Base-by-base conservation (phyloP, 441 rosid species). In the Aquilaria agallochum region DNA sequence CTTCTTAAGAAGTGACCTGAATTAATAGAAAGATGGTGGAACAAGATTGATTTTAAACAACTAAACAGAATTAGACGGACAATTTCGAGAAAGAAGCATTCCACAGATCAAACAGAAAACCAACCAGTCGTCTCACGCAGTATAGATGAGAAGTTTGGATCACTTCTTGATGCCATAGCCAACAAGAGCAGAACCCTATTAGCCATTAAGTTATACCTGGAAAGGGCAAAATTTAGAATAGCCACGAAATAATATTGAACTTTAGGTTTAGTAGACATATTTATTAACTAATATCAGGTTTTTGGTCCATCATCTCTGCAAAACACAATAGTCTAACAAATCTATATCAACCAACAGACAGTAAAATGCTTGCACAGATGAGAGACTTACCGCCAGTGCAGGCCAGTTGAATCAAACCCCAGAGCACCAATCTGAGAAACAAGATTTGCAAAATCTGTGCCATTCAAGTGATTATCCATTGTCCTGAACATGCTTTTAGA, bases 201-300 rank as follows among this genome's bases (percentile, higher is more conserved):
- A 67, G 99, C 99, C 97, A 95, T 95, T 77, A 95, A 79, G 78
- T 95, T 95, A 75, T 95, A 92, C 86, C 98, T 95, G 83, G 51
- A 65, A 67, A 54, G 53, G 57, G 60, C 50, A 50, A 30, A 60
- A 53, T 52, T 54, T 55, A 20, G 27, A 31, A 8, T 40, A 40
- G 5, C 9, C 2, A 40, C 0, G 9, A 40, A 40, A 7, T 49
- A 30, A 51, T 52, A 44, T 45, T 53, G 53, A 62, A 65, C 49
- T 62, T 63, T 53, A 60, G 70, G 67, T 15, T 42, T 49, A 13
- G 63, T 53, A 65, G 53, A 62, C 10, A 40, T 10, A 40, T 40
- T 40, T 40, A 40, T 40, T 40, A 40, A 10, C 45, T 40, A 4
- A 40, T 40, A 7, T 36, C 42, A 36, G 42, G 42, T 4, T 40